These are phyloP conservation scores for Lanzia echinophila DNA, from an alignment of 2,329 filamentous ascomycete species.

Conservation along the genomic window DNA sequence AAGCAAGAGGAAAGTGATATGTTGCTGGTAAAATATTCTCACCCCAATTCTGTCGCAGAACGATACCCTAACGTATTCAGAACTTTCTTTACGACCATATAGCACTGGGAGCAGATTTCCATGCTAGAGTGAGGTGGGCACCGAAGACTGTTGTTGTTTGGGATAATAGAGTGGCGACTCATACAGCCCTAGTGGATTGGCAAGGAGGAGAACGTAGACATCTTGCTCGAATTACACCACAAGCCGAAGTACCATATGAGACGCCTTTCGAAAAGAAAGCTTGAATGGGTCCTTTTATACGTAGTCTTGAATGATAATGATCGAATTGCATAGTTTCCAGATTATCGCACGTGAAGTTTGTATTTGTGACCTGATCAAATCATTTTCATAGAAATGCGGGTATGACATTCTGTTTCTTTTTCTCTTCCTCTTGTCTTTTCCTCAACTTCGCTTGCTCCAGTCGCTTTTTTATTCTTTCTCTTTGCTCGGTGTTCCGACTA, in stretches of 20 bases:
- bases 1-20: constrained; percentile 83
- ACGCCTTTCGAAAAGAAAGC: constrained; percentile 44
- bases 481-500: background rate
- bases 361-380: no score
- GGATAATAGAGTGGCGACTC: constrained; percentile 76
- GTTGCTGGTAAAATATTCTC: constrained; percentile 41
- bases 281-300: no score
- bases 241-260: constrained; percentile 72
- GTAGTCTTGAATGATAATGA: no score
- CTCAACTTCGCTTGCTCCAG: constrained; percentile 16
- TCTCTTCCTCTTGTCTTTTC: constrained; percentile 18
- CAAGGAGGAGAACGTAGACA: constrained; percentile 70
- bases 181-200: constrained; percentile 79
- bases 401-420: constrained; percentile 20
- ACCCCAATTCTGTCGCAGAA: background rate
- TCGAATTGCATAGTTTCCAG: no score
- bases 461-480: constrained; percentile 11
- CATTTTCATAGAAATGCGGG: constrained; percentile 21
- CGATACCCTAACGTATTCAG: constrained; percentile 48
- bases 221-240: constrained; percentile 73
- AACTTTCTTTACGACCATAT: constrained; percentile 75
- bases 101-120: constrained; percentile 64
- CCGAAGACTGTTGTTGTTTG: constrained; percentile 76
- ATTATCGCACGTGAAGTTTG: no score
- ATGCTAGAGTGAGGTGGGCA: constrained; percentile 70